Conservation (phyloP, 768 basidiomycete species). For the Amanita rimosa region DNA sequence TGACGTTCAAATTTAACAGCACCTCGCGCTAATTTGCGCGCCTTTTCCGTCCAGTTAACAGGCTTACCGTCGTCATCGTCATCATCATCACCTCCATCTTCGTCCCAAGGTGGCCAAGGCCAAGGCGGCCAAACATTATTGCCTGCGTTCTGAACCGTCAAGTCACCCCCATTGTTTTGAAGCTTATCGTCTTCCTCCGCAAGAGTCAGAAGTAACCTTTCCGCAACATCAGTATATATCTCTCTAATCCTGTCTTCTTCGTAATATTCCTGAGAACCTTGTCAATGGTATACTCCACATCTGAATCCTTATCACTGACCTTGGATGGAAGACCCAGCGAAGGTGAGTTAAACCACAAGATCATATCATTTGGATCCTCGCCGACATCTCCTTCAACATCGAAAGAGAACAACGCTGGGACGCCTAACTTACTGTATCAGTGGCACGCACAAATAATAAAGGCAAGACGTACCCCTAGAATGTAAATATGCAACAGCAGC, state of each 20-base stretch:
- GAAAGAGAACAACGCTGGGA: constrained; percentile 71
- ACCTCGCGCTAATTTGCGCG: constrained; percentile 52
- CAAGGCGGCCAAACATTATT: constrained; percentile 61
- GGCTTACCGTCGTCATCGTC: constrained; percentile 30
- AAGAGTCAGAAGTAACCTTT: constrained; percentile 51
- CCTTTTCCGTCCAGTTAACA: constrained; percentile 39
- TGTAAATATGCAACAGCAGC: constrained; percentile 80
- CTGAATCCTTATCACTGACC: constrained; percentile 25
- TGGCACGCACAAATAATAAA: not conserved
- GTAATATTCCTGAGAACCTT: constrained; percentile 67
- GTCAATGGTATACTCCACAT: not conserved
- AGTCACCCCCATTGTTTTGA: constrained; percentile 7
- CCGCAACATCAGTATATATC: constrained; percentile 61
- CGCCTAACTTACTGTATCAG: constrained; percentile 31
- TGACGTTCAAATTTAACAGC: constrained; percentile 72
- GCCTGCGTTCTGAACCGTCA: constrained; percentile 24
- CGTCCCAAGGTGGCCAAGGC: constrained; percentile 84
- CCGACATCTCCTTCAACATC: constrained; percentile 83
- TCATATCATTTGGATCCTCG: constrained; percentile 77
- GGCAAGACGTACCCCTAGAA: constrained; percentile 52
- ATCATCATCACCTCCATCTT: constrained; percentile 40
- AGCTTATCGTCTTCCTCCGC: constrained; percentile 34
- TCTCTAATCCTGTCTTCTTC: constrained; percentile 59
- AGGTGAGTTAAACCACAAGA: constrained; percentile 78
- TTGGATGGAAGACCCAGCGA: constrained; percentile 79